Base-by-base conservation (phyloP, 129 eudicot species). In the Kitagawia praeruptora region DNA sequence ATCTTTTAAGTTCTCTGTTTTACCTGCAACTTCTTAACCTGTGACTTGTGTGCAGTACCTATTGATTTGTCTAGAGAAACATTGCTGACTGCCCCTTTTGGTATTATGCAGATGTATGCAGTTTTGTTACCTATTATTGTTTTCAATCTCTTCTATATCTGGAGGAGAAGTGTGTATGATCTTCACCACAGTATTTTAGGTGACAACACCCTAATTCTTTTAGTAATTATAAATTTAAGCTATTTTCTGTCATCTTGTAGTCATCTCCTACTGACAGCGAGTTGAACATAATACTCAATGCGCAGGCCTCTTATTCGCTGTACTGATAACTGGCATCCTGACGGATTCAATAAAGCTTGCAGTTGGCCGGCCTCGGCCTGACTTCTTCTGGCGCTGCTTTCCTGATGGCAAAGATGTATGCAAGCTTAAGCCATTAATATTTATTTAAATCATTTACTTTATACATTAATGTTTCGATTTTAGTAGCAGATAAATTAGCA, bases 301-400 rank as follows among this genome's bases (percentile, higher is more conserved):
- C 83, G 85, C 87, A 91, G 97, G 97, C 13, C 88, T 92, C 77
- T 82, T 88, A 44, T 92, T 81, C 73, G 87, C 96, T 18, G 79
- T 89, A 77, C 91, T 92, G 49, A 88, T 92, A 71, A 92, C 97
- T 11, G 97, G 84, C 3, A 95, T 92, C 37, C 81, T 92, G 12
- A 92, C 97, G 4, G 96, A 90, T 85, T 84, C 95, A 16, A 85
- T 92, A 78, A 92, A 92, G 80, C 88, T 89, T 81, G 97, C 89
- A 63, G 89, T 88, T 84, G 97, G 97, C 70, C 88, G 97, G 69
- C 97, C 97, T 78, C 81, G 97, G 51, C 97, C 97, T 41, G 87
- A 92, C 81, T 92, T 92, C 84, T 92, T 92, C 78, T 92, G 96
- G 96, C 95, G 96, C 64, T 92, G 97, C 82, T 92, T 92, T 79